Evolutionary conservation across 306 rosid genomes (phyloP), one percentile per base, ranked within the genome.

Genomic region (Vigna radiata): DNA sequence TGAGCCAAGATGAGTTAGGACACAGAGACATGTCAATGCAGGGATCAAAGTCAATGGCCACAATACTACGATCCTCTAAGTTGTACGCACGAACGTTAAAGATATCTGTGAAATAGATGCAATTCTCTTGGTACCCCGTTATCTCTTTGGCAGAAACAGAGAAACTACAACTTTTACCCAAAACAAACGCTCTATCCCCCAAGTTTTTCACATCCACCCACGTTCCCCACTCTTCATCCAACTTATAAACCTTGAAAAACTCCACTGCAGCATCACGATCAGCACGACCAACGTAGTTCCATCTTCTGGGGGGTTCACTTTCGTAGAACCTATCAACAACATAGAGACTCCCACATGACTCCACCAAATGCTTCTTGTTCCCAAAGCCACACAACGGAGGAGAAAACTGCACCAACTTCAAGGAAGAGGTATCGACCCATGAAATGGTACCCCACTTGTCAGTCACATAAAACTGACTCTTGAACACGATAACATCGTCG

Each of bases 351-450:
- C 90, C 96, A 63, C 84, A 60, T 3, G 87, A 86, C 59, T 91
- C 98, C n/a, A 92, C 88, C 83, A 94, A 44, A 61, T 90, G 90
- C 43, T 94, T 94, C 71, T 84, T 84, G 68, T 76, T 60, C 4
- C 95, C 98, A 16, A 75, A 27, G 3, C 96, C 92, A 53, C 77
- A 79, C 76, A 90, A 50, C 0, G 86, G 89, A 73, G 96, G 93
- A 4, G 90, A 81, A 70, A 84, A 84, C n/a, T 82, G 89, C 0
- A 90, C 49, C 77, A 88, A 59, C 46, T 73, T 71, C 76, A 88
- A 61, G 0, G 85, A 83, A n/a, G 77, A 70, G 0, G 44, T 36
- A 36, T 87, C 89, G 23, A 94, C 67, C 94, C 95, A 86, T 10
- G 83, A 90, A 46, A 91, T 79, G 0, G 88, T 80, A 1, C 97